Conservation (phyloP, 2,329 filamentous ascomycete species). For the Pseudopithomyces maydicus region DNA sequence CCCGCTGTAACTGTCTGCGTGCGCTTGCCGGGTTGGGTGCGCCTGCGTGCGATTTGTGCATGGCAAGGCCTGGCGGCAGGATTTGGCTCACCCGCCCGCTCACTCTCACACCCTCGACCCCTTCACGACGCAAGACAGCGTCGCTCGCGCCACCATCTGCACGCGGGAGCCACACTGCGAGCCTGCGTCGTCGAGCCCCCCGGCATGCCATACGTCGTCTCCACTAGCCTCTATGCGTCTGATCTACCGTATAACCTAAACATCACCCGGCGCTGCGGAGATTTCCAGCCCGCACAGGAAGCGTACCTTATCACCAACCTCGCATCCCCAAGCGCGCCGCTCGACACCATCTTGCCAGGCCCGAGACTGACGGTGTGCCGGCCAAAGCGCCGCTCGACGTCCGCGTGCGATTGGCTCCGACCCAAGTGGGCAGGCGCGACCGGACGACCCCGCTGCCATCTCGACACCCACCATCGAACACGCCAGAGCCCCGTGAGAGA, state of each 20-base stretch:
- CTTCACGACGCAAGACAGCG: conserved; percentile 29
- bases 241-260: conserved; percentile 43
- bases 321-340: conserved; percentile 19
- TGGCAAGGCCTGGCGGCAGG: conserved; percentile 12
- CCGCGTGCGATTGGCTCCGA: conserved; percentile 32
- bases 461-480: conserved; percentile 5
- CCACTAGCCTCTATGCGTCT: conserved; percentile 43
- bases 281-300: conserved; percentile 37
- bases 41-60: conserved; percentile 19
- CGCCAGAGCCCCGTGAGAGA: not conserved
- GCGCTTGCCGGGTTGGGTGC: conserved; percentile 27
- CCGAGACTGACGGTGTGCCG: conserved; percentile 15
- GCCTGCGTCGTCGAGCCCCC: conserved; percentile 30
- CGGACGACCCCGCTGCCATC: conserved; percentile 40
- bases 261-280: conserved; percentile 40
- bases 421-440: conserved; percentile 31
- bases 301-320: conserved; percentile 28
- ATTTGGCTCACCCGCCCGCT: conserved; percentile 14
- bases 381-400: conserved; percentile 24
- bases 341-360: conserved; percentile 18
- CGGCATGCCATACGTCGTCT: conserved; percentile 38
- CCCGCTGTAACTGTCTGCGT: conserved; percentile 32
- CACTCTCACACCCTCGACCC: conserved; percentile 25
- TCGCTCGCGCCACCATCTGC: conserved; percentile 28
- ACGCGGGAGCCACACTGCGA: conserved; percentile 45